Evolutionary conservation across 2,329 filamentous ascomycete genomes (phyloP).

Genomic region (Xylaria sp.): DNA sequence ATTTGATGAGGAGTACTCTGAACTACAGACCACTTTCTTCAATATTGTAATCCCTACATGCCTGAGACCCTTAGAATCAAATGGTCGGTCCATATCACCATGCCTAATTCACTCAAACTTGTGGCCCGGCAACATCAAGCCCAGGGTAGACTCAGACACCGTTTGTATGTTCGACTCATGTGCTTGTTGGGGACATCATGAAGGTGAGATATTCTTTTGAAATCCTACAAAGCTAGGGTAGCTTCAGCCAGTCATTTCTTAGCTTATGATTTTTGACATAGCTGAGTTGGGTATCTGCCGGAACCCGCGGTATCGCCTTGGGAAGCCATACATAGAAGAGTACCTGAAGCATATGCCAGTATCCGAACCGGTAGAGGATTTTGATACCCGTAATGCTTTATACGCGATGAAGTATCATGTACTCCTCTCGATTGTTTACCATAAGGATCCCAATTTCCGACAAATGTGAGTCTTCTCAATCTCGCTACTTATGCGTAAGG

Average conservation of each 20-base stretch:
- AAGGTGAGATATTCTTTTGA: slow-evolving; percentile 33
- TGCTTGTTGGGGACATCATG: slow-evolving; percentile 44
- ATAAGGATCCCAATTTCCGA: slow-evolving; percentile 21
- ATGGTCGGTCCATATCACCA: slow-evolving; percentile 40
- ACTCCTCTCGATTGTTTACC: slow-evolving; percentile 41
- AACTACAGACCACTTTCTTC: slow-evolving; percentile 36
- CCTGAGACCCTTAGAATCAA: slow-evolving; percentile 40
- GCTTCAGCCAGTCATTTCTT: not conserved
- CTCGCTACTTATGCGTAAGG: not conserved
- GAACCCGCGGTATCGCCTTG: slow-evolving; percentile 43
- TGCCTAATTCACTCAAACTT: slow-evolving; percentile 44
- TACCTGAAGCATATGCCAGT: slow-evolving; percentile 43
- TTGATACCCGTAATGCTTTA: slow-evolving; percentile 45
- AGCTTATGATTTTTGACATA: slow-evolving; percentile 7
- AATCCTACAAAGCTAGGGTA: not conserved
- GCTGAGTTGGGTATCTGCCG: slow-evolving; percentile 44
- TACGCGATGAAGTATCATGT: slow-evolving; percentile 45
- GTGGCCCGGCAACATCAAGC: slow-evolving; percentile 44
- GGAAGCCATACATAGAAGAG: slow-evolving; percentile 41
- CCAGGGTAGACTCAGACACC: slow-evolving; percentile 16
- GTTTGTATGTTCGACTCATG: slow-evolving; percentile 41
- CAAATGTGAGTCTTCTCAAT: slow-evolving; percentile 19
- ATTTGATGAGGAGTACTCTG: slow-evolving; percentile 33
- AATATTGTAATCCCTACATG: slow-evolving; percentile 42
- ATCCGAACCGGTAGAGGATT: slow-evolving; percentile 46